phyloP scores from a whole-genome alignment of 495 filamentous ascomycete species.

The Hypoxylon intermedium region DNA sequence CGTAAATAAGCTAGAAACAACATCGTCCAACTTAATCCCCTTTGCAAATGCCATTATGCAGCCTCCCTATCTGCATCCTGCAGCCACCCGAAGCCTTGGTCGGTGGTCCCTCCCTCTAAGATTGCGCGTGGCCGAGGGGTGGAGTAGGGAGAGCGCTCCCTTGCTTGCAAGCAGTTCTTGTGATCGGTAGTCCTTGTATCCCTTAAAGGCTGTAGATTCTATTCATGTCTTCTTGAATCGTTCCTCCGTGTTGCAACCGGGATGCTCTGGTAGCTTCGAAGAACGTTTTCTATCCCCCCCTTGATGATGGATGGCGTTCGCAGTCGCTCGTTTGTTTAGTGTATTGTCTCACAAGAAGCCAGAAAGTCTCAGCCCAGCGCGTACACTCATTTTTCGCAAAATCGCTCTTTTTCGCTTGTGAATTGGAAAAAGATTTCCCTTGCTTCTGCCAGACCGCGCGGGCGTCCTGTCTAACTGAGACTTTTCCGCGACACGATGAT shows the following conservation, averaged over 20 bases:
- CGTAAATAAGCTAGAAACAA: neutral
- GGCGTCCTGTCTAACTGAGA: neutral
- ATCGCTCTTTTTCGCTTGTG: constrained; percentile 6
- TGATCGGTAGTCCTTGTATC: neutral
- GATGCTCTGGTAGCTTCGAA: neutral
- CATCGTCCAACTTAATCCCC: neutral
- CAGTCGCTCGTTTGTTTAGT: constrained; percentile 13
- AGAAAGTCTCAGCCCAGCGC: neutral
- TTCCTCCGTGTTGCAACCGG: neutral
- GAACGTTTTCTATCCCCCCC: neutral
- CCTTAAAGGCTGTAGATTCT: neutral
- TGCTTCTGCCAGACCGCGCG: neutral
- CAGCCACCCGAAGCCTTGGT: constrained; percentile 20
- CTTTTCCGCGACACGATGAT: constrained; percentile 18
- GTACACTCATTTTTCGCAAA: constrained; percentile 5
- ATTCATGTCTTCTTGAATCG: neutral
- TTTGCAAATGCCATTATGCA: neutral
- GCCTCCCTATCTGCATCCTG: constrained; percentile 14
- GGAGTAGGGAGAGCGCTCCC: neutral
- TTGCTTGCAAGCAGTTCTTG: neutral
- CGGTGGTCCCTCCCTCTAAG: neutral
- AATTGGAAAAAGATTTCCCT: constrained; percentile 1
- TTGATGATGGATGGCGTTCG: neutral
- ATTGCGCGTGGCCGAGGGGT: neutral
- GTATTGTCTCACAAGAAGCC: constrained; percentile 15